Conservation (phyloP, 768 basidiomycete genomes). For the Lyophyllum semitale region DNA sequence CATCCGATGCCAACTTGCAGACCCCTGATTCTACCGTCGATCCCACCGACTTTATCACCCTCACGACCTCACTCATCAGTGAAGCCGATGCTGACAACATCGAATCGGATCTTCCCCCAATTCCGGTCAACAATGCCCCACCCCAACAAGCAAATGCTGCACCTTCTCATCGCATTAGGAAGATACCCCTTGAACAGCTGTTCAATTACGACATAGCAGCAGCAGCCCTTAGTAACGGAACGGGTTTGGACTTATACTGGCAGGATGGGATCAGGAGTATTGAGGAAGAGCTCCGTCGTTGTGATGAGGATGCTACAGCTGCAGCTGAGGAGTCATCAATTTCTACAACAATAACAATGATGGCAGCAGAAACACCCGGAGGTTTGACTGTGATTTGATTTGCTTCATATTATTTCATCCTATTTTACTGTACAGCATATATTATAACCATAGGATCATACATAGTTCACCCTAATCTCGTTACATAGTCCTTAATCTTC, state of each 20-base stretch:
- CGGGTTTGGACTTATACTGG: neutral
- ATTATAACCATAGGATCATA: no score
- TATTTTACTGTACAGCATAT: no score
- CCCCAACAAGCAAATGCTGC: neutral
- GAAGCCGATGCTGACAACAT: neutral
- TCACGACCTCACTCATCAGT: neutral
- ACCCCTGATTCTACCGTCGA: neutral
- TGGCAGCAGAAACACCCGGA: no score
- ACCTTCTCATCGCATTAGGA: neutral
- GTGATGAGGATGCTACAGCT: no score
- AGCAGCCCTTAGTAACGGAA: neutral
- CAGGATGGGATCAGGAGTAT: neutral
- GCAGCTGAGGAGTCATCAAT: no score
- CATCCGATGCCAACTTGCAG: no score
- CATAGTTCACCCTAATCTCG: no score
- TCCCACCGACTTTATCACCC: neutral
- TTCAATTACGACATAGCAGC: neutral
- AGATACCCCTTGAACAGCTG: neutral
- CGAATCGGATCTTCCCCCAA: neutral
- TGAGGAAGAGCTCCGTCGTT: neutral
- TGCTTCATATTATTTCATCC: no score
- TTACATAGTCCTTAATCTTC: no score
- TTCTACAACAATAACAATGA: no score
- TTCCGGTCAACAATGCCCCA: neutral
- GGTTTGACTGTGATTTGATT: no score